A percentile compares a stretch with the other conserved stretches of the same genome.
These are phyloP conservation scores for Bryopsis sp. DNA, from an alignment of 139 green algal genomes.

Conservation along the genomic window DNA sequence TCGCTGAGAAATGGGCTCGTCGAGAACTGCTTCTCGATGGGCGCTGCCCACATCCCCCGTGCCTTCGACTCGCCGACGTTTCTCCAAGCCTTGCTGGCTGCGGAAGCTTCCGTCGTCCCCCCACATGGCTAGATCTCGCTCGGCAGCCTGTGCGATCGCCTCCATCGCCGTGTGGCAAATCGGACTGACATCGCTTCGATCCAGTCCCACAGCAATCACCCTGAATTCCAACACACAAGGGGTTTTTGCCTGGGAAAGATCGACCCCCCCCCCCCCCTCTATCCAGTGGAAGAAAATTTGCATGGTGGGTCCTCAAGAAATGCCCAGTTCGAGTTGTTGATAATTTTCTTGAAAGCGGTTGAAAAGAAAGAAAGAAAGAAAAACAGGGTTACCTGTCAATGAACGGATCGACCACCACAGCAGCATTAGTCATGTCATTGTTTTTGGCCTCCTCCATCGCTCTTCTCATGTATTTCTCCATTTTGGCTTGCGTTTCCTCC, in stretches of 20 bases:
- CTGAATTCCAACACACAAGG: conserved; percentile 28
- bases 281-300: too few species aligned
- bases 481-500: conserved; percentile 23
- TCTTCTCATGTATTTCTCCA: conserved; percentile 38
- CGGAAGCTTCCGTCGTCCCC: too few species aligned
- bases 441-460: conserved; percentile 24
- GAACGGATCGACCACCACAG: conserved; percentile 52
- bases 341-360: not conserved
- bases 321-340: too few species aligned
- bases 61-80: not conserved
- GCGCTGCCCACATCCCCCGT: not conserved
- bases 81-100: too few species aligned
- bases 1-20: not conserved
- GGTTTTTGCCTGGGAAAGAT: too few species aligned
- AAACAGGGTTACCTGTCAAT: not conserved
- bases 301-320: too few species aligned
- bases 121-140: conserved; percentile 3
- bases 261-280: too few species aligned
- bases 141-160: conserved; percentile 49
- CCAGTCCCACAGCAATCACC: not conserved
- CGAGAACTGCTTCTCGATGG: not conserved
- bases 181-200: conserved; percentile 33
- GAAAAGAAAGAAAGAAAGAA: not conserved
- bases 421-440: conserved; percentile 37
- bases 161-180: conserved; percentile 72